Percentiles rank a stretch among this genome's conserved stretches.
Evolutionary conservation across 1,284 basidiomycete genomes (phyloP).

Genomic region (Melampsora americana): DNA sequence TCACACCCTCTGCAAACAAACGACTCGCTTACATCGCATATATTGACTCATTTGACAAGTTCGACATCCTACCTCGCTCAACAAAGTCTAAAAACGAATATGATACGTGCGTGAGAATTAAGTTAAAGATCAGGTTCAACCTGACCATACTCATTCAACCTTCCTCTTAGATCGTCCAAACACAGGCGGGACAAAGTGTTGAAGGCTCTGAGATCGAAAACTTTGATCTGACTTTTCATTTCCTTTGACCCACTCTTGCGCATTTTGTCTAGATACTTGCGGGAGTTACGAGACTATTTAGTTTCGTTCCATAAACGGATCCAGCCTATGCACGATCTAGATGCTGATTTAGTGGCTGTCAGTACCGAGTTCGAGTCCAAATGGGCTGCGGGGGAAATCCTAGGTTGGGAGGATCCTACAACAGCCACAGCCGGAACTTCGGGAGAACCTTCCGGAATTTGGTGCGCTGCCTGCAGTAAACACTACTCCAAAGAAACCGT

Average conservation of each 20-base stretch:
- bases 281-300: slow-evolving; percentile 72
- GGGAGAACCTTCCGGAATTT: slow-evolving; percentile 66
- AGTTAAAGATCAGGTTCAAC: not conserved
- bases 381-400: slow-evolving; percentile 74
- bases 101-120: slow-evolving; percentile 10
- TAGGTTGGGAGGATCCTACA: slow-evolving; percentile 68
- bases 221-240: not conserved
- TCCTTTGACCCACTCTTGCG: not conserved
- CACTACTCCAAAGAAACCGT: slow-evolving; percentile 95
- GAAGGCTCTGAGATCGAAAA: not conserved
- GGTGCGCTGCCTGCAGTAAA: slow-evolving; percentile 94
- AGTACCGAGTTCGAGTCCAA: slow-evolving; percentile 69
- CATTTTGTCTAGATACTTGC: slow-evolving; percentile 40
- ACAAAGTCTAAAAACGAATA: slow-evolving; percentile 32
- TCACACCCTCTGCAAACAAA: slow-evolving; percentile 58
- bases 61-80: slow-evolving; percentile 24
- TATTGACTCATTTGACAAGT: slow-evolving; percentile 36
- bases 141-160: not conserved
- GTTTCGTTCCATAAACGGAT: slow-evolving; percentile 81
- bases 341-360: slow-evolving; percentile 65
- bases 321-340: slow-evolving; percentile 78
- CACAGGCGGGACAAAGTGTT: not conserved
- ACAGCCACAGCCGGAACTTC: slow-evolving; percentile 51
- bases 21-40: slow-evolving; percentile 37
- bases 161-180: not conserved